Conservation (phyloP, 1,284 basidiomycete species). For the Trichosporon faecale region DNA sequence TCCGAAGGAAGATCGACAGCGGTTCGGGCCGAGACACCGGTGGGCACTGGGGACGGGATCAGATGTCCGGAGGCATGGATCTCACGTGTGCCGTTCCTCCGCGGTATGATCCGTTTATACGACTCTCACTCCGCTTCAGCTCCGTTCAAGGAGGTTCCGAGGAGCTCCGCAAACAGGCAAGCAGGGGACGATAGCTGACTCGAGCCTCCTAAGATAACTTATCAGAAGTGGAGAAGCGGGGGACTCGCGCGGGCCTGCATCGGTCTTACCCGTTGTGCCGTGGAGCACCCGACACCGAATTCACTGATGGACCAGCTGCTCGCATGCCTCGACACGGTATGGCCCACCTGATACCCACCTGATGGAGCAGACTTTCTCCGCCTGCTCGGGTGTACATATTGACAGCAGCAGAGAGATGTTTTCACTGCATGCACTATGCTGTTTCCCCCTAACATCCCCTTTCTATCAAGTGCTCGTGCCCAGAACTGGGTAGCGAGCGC, state of each 20-base stretch:
- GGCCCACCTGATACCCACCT: neutral
- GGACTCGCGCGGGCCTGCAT: neutral
- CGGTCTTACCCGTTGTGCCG: neutral
- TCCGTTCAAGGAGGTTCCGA: neutral
- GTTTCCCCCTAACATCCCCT: constrained; percentile 9
- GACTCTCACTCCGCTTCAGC: too few species aligned
- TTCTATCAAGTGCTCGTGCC: neutral
- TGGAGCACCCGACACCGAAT: neutral
- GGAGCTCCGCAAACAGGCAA: neutral
- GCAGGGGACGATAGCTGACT: neutral
- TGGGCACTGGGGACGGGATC: too few species aligned
- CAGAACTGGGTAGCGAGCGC: constrained; percentile 11
- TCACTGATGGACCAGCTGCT: neutral
- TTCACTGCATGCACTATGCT: neutral
- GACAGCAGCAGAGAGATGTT: neutral
- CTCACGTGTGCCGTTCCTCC: neutral
- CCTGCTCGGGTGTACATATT: neutral
- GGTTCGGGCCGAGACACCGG: neutral
- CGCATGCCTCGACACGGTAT: neutral
- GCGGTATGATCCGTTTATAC: too few species aligned
- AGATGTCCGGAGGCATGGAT: too few species aligned
- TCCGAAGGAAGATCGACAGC: neutral
- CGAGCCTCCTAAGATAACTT: neutral
- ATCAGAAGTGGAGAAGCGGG: neutral
- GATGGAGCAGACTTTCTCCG: neutral